phyloP scores from a whole-genome alignment of 768 basidiomycete genomes.

The Pleurotus tuber-regium region DNA sequence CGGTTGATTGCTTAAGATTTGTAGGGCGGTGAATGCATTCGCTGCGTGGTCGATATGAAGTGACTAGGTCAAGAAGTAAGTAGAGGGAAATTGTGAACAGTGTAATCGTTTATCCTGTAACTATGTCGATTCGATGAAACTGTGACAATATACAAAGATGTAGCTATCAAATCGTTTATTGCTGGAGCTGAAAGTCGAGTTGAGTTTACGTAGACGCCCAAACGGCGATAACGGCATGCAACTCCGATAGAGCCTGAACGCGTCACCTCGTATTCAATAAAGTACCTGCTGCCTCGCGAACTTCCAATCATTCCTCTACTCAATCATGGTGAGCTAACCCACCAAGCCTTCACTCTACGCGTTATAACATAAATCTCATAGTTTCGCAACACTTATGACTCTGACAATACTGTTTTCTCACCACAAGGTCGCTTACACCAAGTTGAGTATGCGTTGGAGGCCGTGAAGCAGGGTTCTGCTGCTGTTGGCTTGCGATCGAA shows the following conservation, averaged over 20 bases:
- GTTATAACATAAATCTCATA: conserved; percentile 28
- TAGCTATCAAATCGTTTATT: too few species aligned
- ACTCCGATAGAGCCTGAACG: conserved; percentile 13
- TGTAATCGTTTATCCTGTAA: too few species aligned
- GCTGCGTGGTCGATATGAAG: conserved; percentile 92
- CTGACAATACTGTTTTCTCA: conserved; percentile 96
- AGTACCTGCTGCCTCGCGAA: conserved; percentile 8
- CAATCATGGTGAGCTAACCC: conserved; percentile 32
- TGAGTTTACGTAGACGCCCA: too few species aligned
- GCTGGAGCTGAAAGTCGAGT: too few species aligned
- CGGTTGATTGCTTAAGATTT: conserved; percentile 10
- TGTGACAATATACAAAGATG: too few species aligned
- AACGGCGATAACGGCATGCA: too few species aligned
- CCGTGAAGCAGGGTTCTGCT: conserved; percentile 99
- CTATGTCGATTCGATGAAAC: too few species aligned
- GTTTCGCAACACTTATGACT: conserved; percentile 98
- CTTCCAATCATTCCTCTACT: conserved; percentile 5
- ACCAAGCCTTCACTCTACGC: conserved; percentile 1
- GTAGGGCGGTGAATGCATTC: conserved; percentile 85
- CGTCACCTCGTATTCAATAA: conserved; percentile 14
- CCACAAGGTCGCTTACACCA: conserved; percentile 97
- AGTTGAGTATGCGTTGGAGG: conserved; percentile 98
- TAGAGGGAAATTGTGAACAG: conserved; percentile 3
- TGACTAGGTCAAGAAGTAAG: conserved; percentile 25
- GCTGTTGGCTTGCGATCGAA: conserved; percentile 95